A percentile compares a stretch with the other conserved stretches of the same genome.
Evolutionary conservation across 139 green algal genomes (phyloP).

Genomic region (Tetraselmis striata): DNA sequence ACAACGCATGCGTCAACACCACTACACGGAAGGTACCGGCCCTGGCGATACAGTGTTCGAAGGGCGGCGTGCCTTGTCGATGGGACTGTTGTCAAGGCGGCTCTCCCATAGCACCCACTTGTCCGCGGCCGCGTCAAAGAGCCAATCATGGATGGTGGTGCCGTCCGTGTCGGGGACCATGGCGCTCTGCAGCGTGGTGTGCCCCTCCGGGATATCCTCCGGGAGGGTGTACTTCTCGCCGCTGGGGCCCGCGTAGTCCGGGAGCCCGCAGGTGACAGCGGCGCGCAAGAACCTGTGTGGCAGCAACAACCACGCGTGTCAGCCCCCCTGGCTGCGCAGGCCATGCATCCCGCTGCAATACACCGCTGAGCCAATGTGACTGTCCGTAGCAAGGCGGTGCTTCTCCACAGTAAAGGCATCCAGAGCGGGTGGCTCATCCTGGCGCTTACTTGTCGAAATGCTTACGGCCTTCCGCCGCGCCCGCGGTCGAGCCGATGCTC

Average conservation of each 20-base stretch:
- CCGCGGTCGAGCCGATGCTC: constrained; percentile 34
- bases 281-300: constrained; percentile 32
- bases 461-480: constrained; percentile 16
- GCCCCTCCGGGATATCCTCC: constrained; percentile 36
- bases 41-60: too few relatives aligned
- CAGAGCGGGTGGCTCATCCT: too few relatives aligned
- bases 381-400: too few relatives aligned
- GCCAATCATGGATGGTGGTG: constrained; percentile 17
- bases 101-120: constrained; percentile 30
- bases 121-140: constrained; percentile 29
- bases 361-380: too few relatives aligned
- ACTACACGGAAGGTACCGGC: too few relatives aligned
- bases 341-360: too few relatives aligned
- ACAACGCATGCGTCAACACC: too few relatives aligned
- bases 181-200: constrained; percentile 19
- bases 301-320: too few relatives aligned
- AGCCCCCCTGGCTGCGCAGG: too few relatives aligned
- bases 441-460: constrained; percentile 22
- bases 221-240: constrained; percentile 30
- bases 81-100: constrained; percentile 9
- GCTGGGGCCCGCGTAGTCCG: constrained; percentile 31
- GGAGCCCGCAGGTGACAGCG: constrained; percentile 18
- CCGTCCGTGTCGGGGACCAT: constrained; percentile 35
- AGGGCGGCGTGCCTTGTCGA: constrained; percentile 5
- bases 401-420: too few relatives aligned